phyloP scores from a whole-genome alignment of 345 rosid species.

The Gossypium longicalyx region DNA sequence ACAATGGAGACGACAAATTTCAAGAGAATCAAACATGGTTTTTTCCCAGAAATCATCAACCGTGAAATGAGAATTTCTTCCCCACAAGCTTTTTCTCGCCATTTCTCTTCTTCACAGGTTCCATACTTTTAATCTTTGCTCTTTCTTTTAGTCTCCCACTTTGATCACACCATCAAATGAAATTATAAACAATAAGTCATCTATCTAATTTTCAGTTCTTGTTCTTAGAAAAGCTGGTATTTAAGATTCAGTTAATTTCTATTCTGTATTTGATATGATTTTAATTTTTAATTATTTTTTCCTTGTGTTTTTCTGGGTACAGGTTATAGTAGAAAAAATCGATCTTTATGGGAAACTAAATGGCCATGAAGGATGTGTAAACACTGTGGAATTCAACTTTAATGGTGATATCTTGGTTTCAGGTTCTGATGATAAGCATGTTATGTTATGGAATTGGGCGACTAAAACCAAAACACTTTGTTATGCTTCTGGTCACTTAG shows the following conservation, averaged over 20 bases:
- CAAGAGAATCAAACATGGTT: not conserved
- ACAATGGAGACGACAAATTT: not conserved
- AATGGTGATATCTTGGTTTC: not conserved
- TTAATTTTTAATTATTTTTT: too few relatives aligned
- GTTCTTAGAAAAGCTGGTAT: not conserved
- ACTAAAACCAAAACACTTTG: not conserved
- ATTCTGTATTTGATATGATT: too few relatives aligned
- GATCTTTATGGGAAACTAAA: not conserved
- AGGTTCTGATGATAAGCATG: constrained; percentile 2
- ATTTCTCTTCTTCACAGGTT: not conserved
- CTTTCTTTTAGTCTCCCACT: not conserved
- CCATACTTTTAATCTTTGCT: not conserved
- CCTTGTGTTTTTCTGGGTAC: not conserved
- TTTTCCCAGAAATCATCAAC: not conserved
- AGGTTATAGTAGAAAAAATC: not conserved
- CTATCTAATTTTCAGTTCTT: not conserved
- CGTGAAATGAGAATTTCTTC: constrained; percentile 1
- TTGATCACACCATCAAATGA: not conserved
- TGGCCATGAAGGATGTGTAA: not conserved
- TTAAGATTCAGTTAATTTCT: not conserved
- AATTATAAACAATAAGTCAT: too few relatives aligned
- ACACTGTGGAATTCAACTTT: not conserved
- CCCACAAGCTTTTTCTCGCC: not conserved
- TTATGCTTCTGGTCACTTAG: not conserved
- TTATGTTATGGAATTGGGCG: not conserved